phyloP scores from a whole-genome alignment of 306 rosid species.

The Echinosophora koreensis region DNA sequence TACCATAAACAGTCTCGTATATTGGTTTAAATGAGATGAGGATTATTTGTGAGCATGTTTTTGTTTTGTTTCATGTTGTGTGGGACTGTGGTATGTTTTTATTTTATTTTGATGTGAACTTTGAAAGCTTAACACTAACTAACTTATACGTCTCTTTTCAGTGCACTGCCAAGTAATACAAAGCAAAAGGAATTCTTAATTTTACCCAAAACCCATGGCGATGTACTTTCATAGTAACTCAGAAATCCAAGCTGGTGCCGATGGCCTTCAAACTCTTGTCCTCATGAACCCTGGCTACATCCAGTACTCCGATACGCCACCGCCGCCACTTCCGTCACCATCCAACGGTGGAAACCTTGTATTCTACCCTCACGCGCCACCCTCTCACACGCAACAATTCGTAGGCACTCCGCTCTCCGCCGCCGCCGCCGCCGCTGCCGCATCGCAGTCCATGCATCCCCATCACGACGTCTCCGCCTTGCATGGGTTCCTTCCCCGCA shows the following conservation, averaged over 20 bases:
- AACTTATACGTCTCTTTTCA: constrained; percentile 49
- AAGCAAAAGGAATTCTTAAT: constrained; percentile 12
- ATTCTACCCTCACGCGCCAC: constrained; percentile 64
- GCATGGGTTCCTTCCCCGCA: constrained; percentile 84
- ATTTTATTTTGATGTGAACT: constrained; percentile 41
- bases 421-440: not conserved
- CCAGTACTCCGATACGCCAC: constrained; percentile 77
- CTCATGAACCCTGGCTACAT: constrained; percentile 91
- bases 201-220: constrained; percentile 66
- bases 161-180: constrained; percentile 40
- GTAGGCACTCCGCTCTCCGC: constrained; percentile 70
- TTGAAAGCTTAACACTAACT: constrained; percentile 41
- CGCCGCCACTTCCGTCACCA: constrained; percentile 51
- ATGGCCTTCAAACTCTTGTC: constrained; percentile 84
- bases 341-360: constrained; percentile 56
- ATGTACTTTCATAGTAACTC: constrained; percentile 88
- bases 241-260: constrained; percentile 78
- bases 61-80: constrained; percentile 1
- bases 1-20: constrained; percentile 17
- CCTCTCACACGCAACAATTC: constrained; percentile 65
- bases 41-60: not conserved
- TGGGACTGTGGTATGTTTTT: not conserved
- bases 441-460: constrained; percentile 54
- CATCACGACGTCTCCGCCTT: constrained; percentile 69
- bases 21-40: not conserved